Evolutionary conservation across 495 filamentous ascomycete genomes (phyloP).

Genomic region (Daldinia concentrica): DNA sequence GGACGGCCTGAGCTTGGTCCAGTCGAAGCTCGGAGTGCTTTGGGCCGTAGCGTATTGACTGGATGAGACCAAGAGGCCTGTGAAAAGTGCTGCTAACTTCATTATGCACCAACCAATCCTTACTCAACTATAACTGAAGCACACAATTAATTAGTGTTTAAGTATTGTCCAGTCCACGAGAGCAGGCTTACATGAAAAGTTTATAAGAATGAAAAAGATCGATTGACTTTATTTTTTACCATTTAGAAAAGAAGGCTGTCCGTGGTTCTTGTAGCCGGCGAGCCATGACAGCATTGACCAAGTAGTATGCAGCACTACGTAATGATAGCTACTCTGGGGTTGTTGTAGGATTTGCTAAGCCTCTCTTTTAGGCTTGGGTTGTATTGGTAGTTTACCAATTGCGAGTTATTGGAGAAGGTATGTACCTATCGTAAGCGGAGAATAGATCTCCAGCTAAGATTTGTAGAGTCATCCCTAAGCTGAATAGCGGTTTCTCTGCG

Average conservation of each 20-base stretch:
- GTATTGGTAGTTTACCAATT: background rate
- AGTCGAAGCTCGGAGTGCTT: slow-evolving; percentile 27
- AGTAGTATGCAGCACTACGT: background rate
- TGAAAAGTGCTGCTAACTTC: background rate
- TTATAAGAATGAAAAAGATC: background rate
- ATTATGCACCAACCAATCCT: background rate
- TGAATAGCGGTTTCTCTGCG: background rate
- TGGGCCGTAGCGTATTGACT: slow-evolving; percentile 11
- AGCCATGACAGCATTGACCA: background rate
- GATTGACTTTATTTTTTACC: background rate
- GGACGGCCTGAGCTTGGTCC: slow-evolving; percentile 29
- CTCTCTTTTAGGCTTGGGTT: background rate
- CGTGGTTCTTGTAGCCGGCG: background rate
- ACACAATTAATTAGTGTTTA: background rate
- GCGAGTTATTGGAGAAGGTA: background rate
- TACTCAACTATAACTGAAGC: background rate
- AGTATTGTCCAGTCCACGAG: background rate
- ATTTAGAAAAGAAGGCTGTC: background rate
- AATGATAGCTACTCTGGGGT: background rate
- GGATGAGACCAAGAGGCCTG: slow-evolving; percentile 17
- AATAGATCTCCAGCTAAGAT: background rate
- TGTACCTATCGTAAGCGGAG: background rate
- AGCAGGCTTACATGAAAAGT: background rate
- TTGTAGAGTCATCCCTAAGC: background rate
- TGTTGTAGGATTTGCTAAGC: background rate